A percentile compares a stretch with the other conserved stretches of the same genome.
These are phyloP conservation scores for Pisolithus sp. DNA, from an alignment of 768 basidiomycete genomes.

Conservation along the genomic window DNA sequence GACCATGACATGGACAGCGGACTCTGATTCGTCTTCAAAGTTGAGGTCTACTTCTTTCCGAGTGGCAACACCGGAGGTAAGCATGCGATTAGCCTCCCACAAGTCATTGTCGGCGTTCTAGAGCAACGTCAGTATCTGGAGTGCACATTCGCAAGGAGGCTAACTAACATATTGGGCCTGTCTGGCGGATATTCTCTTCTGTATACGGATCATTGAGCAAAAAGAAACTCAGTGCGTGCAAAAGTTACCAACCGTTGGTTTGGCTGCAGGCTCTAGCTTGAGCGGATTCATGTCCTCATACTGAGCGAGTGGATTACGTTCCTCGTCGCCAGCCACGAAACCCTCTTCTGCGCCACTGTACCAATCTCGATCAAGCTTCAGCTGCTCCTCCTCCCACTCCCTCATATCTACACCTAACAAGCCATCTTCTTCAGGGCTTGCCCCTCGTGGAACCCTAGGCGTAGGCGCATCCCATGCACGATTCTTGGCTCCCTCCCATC, in stretches of 20 bases:
- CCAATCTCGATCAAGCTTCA: slow-evolving; percentile 91
- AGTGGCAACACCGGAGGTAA: slow-evolving; percentile 90
- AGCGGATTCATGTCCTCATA: slow-evolving; percentile 77
- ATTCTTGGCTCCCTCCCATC: slow-evolving; percentile 54
- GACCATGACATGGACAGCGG: slow-evolving; percentile 94
- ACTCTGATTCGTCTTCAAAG: slow-evolving; percentile 94
- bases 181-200: slow-evolving; percentile 87
- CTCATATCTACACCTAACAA: slow-evolving; percentile 63
- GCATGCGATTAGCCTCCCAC: slow-evolving; percentile 98
- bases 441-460: slow-evolving; percentile 58
- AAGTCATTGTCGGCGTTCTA: slow-evolving; percentile 97
- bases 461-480: slow-evolving; percentile 82
- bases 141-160: background rate
- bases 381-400: slow-evolving; percentile 98
- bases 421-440: slow-evolving; percentile 64
- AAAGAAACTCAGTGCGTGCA: background rate
- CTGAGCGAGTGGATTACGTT: slow-evolving; percentile 87
- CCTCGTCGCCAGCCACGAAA: slow-evolving; percentile 79
- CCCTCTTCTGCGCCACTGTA: slow-evolving; percentile 90
- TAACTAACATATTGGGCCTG: slow-evolving; percentile 90
- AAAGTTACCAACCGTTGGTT: slow-evolving; percentile 52
- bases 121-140: slow-evolving; percentile 13
- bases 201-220: slow-evolving; percentile 7
- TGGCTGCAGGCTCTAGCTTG: slow-evolving; percentile 71
- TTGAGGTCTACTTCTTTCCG: slow-evolving; percentile 85